These are phyloP conservation scores for Stentor roeselii DNA, from an alignment of 73 alveolate genomes.

Conservation along the genomic window DNA sequence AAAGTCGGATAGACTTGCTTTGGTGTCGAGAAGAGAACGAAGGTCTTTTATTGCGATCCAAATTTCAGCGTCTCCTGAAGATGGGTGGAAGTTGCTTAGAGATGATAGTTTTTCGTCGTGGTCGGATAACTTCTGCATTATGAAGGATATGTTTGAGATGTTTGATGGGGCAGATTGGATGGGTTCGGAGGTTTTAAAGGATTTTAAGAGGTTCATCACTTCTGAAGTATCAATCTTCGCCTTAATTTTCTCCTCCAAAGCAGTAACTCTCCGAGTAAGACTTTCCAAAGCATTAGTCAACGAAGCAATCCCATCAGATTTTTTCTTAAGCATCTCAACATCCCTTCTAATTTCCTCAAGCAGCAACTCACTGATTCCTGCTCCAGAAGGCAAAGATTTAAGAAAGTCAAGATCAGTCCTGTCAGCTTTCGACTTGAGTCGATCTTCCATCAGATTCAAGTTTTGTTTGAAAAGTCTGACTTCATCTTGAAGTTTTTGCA, in stretches of 20 bases:
- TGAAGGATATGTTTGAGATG: neutral
- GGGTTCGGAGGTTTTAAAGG: neutral
- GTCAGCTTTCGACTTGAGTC: neutral
- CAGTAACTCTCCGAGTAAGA: neutral
- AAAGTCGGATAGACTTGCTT: conserved; percentile 23
- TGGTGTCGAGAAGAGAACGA: neutral
- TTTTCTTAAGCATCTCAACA: neutral
- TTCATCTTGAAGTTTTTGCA: neutral
- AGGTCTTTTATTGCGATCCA: neutral
- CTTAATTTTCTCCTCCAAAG: neutral
- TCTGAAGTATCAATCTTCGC: neutral
- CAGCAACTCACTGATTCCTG: neutral
- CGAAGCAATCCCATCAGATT: neutral
- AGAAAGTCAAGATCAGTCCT: neutral
- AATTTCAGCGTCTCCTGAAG: neutral
- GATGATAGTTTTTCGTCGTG: neutral
- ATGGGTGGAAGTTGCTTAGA: neutral
- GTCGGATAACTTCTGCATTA: neutral
- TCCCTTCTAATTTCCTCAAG: neutral
- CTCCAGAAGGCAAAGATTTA: neutral
- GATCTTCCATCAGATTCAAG: neutral
- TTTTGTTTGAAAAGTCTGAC: neutral
- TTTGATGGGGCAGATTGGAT: neutral
- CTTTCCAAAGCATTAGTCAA: neutral
- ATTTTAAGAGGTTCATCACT: neutral